phyloP scores from a whole-genome alignment of 2,329 filamentous ascomycete species.

The Ciborinia camelliae region DNA sequence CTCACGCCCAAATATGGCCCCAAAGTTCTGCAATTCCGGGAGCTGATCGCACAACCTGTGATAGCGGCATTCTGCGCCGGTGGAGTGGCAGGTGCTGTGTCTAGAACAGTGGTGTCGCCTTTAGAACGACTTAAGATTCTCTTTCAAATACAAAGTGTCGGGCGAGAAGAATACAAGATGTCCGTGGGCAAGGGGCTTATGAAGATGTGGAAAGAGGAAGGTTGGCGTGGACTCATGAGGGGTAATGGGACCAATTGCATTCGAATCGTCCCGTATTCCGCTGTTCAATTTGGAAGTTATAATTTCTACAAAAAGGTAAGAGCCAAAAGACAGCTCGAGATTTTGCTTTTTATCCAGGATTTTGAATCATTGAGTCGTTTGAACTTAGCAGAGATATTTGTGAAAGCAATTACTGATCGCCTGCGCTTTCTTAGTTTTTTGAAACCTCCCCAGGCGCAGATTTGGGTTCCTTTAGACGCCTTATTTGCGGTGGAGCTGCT shows the following conservation, averaged over 20 bases:
- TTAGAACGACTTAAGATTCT: conserved; percentile 95
- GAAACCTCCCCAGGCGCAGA: conserved; percentile 72
- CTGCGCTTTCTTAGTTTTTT: conserved; percentile 56
- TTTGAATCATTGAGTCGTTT: not conserved
- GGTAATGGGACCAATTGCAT: conserved; percentile 99
- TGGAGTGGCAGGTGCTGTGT: conserved; percentile 93
- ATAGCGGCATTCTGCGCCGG: conserved; percentile 91
- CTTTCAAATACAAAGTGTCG: conserved; percentile 91
- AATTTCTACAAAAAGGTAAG: conserved; percentile 92
- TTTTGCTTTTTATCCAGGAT: not conserved
- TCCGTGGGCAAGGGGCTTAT: conserved; percentile 82
- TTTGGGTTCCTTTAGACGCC: conserved; percentile 67
- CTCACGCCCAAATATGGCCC: conserved; percentile 37
- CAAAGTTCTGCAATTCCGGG: conserved; percentile 37
- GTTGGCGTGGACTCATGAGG: conserved; percentile 95
- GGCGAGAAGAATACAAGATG: conserved; percentile 88
- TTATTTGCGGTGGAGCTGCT: conserved; percentile 86
- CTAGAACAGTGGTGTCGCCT: conserved; percentile 92
- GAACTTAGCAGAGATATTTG: not conserved
- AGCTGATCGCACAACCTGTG: conserved; percentile 73
- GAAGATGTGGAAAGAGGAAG: conserved; percentile 97
- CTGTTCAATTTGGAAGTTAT: conserved; percentile 97
- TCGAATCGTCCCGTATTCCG: conserved; percentile 95
- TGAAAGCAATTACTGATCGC: conserved; percentile 12
- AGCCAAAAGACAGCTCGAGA: conserved; percentile 21